A percentile compares a stretch with the other conserved stretches of the same genome.
phyloP scores from a whole-genome alignment of 2,329 filamentous ascomycete genomes.

The Neonectria coccinea region DNA sequence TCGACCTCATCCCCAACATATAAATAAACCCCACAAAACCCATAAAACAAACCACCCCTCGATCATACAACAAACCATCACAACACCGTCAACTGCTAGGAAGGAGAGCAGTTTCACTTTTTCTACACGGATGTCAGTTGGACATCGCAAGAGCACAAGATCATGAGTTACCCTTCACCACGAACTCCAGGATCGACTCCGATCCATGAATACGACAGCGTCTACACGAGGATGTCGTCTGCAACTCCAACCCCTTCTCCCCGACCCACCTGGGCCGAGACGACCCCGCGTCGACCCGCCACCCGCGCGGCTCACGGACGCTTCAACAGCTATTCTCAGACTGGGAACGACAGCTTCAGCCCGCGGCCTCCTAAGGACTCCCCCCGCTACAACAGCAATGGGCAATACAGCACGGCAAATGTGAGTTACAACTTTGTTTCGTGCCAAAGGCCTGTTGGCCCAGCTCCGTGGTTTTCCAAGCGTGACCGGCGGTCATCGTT shows the following conservation, averaged over 20 bases:
- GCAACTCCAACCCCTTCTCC: conserved; percentile 70
- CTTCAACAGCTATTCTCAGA: conserved; percentile 54
- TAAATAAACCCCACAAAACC: conserved; percentile 40
- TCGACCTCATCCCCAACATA: conserved; percentile 25
- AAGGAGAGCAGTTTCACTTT: conserved; percentile 41
- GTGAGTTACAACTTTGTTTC: conserved; percentile 70
- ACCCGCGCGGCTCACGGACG: conserved; percentile 60
- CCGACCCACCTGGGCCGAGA: conserved; percentile 62
- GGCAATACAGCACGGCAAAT: conserved; percentile 74
- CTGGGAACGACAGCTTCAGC: conserved; percentile 48
- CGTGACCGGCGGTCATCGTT: conserved; percentile 68
- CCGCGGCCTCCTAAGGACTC: conserved; percentile 65
- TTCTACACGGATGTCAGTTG: conserved; percentile 47
- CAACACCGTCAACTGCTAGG: conserved; percentile 41
- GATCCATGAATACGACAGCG: conserved; percentile 61
- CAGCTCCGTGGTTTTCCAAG: conserved; percentile 51
- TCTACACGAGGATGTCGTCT: conserved; percentile 63
- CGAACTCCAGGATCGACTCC: conserved; percentile 60
- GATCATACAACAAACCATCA: conserved; percentile 3
- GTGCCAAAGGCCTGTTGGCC: conserved; percentile 55
- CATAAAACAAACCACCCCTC: conserved; percentile 52
- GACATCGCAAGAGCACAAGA: conserved; percentile 53
- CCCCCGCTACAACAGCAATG: conserved; percentile 71
- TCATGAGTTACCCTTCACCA: conserved; percentile 55
- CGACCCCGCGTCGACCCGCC: conserved; percentile 65